Conservation (phyloP, 176 grass and related monocot species). For the Tuctoria greenei region DNA sequence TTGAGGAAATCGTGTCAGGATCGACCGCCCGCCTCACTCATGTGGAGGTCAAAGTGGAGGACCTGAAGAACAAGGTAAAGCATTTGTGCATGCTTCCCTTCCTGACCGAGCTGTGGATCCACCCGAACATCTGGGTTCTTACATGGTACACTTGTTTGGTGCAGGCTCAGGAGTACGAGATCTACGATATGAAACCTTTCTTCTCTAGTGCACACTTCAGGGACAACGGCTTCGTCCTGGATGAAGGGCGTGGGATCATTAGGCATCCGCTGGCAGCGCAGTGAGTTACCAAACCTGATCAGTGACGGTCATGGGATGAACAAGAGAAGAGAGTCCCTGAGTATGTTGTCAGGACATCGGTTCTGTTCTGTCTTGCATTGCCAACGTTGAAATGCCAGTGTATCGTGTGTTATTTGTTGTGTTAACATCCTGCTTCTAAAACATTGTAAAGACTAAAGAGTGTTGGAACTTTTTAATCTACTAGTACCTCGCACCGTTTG, state of each 20-base stretch:
- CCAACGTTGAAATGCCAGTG: not conserved
- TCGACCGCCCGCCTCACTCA: slow-evolving; percentile 49
- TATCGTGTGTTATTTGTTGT: not conserved
- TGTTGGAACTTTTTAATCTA: too few relatives aligned
- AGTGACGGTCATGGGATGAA: not conserved
- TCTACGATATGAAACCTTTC: slow-evolving; percentile 83
- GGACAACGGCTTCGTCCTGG: slow-evolving; percentile 77
- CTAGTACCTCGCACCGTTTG: too few relatives aligned
- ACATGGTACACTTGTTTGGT: not conserved
- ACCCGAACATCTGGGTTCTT: not conserved
- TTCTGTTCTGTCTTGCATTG: not conserved
- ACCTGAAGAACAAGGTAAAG: slow-evolving; percentile 78
- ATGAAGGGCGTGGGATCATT: slow-evolving; percentile 73
- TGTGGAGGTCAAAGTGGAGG: slow-evolving; percentile 81
- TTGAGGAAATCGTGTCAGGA: slow-evolving; percentile 73
- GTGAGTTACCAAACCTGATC: not conserved
- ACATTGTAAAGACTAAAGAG: not conserved
- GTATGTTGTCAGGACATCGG: not conserved
- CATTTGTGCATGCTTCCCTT: not conserved
- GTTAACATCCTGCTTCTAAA: not conserved
- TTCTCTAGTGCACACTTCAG: slow-evolving; percentile 76
- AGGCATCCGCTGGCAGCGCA: slow-evolving; percentile 57
- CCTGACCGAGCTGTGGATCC: not conserved
- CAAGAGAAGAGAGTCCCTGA: not conserved
- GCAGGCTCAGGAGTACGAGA: slow-evolving; percentile 95